phyloP scores from a whole-genome alignment of 768 basidiomycete genomes.

The Thelephora aurantiotincta region DNA sequence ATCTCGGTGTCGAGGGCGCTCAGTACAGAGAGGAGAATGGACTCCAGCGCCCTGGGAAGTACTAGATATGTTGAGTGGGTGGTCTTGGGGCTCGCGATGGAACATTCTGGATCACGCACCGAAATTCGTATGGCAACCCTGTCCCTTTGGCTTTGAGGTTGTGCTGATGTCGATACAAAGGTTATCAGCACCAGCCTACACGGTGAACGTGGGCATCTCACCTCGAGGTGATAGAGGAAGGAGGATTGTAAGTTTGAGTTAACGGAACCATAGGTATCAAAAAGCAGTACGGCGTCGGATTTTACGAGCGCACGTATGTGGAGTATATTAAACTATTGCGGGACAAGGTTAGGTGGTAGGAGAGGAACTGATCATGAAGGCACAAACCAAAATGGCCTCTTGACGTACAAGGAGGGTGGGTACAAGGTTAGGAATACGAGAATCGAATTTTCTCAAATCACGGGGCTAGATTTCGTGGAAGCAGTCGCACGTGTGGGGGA shows the following conservation, averaged over 20 bases:
- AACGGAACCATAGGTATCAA: slow-evolving; percentile 81
- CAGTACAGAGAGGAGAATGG: slow-evolving; percentile 80
- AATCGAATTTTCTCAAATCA: slow-evolving; percentile 95
- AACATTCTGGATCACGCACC: slow-evolving; percentile 26
- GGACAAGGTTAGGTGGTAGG: background rate
- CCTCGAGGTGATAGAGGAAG: slow-evolving; percentile 81
- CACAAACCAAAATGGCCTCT: slow-evolving; percentile 71
- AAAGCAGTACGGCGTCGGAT: slow-evolving; percentile 80
- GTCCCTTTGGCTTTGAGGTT: slow-evolving; percentile 63
- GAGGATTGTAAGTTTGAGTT: slow-evolving; percentile 79
- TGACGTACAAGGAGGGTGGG: slow-evolving; percentile 86
- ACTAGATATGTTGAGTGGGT: slow-evolving; percentile 9
- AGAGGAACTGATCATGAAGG: background rate
- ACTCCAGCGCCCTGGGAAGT: slow-evolving; percentile 72
- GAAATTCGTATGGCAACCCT: slow-evolving; percentile 77
- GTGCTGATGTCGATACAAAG: slow-evolving; percentile 33
- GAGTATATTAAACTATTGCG: slow-evolving; percentile 69
- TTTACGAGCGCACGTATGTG: slow-evolving; percentile 94
- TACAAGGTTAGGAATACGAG: slow-evolving; percentile 83
- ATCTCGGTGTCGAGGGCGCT: slow-evolving; percentile 94
- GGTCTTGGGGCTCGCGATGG: background rate
- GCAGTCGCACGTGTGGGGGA: slow-evolving; percentile 3
- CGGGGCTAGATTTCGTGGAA: slow-evolving; percentile 46
- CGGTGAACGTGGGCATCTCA: slow-evolving; percentile 16
- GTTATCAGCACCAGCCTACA: slow-evolving; percentile 2